phyloP scores from a whole-genome alignment of 129 eudicot genomes.

The Heracleum sosnowskyi region DNA sequence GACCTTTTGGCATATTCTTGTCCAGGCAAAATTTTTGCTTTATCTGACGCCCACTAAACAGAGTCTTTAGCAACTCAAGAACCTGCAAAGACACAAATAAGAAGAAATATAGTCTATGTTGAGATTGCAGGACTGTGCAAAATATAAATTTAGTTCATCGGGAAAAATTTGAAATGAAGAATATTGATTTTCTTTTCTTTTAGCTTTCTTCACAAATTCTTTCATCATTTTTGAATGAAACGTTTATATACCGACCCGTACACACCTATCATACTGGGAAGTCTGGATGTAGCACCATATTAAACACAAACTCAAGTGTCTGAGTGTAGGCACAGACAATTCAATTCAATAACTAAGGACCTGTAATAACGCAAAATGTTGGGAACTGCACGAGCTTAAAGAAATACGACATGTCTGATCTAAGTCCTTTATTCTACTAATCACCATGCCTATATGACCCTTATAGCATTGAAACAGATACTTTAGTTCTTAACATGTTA shows the following conservation, averaged over 20 bases:
- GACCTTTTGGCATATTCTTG: constrained; percentile 57
- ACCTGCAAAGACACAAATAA: constrained; percentile 41
- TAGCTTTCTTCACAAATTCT: not conserved
- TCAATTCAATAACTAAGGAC: not conserved
- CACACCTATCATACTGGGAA: too few species aligned
- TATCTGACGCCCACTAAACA: constrained; percentile 42
- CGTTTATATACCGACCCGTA: not conserved
- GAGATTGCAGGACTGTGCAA: not conserved
- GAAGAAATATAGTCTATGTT: not conserved
- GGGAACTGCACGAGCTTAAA: not conserved
- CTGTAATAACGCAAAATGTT: not conserved
- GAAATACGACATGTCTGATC: too few species aligned
- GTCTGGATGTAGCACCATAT: not conserved
- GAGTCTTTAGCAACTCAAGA: constrained; percentile 60
- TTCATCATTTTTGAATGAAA: not conserved
- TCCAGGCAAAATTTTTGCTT: constrained; percentile 28
- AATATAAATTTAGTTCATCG: too few species aligned
- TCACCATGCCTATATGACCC: too few species aligned
- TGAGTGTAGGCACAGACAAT: not conserved
- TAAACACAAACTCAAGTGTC: not conserved
- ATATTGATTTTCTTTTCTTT: too few species aligned
- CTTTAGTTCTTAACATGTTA: too few species aligned
- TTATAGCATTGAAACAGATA: too few species aligned
- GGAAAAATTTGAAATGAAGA: not conserved
- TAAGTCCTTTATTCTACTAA: too few species aligned